Conservation (phyloP, 495 filamentous ascomycete genomes). For the Aspergillus nidulans region DNA sequence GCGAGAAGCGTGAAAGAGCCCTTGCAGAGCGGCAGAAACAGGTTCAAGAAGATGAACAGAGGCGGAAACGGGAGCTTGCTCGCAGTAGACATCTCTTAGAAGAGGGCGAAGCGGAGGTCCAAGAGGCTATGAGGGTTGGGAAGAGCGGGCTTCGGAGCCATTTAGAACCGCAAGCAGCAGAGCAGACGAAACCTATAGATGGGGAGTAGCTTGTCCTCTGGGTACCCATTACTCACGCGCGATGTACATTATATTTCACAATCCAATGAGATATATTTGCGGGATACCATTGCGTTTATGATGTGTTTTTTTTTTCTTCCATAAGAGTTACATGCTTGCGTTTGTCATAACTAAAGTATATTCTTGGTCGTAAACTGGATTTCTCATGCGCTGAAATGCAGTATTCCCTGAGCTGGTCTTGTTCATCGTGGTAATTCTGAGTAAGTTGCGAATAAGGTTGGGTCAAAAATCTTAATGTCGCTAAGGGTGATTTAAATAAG, state of each 20-base stretch:
- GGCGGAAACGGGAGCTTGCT: slow-evolving; percentile 59
- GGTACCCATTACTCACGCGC: too few species aligned
- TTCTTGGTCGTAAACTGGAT: slow-evolving; percentile 1
- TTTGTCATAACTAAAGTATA: slow-evolving; percentile 3
- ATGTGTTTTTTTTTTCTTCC: not conserved
- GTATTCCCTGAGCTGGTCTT: not conserved
- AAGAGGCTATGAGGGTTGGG: slow-evolving; percentile 70
- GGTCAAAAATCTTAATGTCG: not conserved
- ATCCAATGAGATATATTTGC: too few species aligned
- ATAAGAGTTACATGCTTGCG: slow-evolving; percentile 5
- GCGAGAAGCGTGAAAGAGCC: slow-evolving; percentile 67
- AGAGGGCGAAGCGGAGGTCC: slow-evolving; percentile 75
- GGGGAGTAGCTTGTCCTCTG: slow-evolving; percentile 16
- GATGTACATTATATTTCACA: too few species aligned
- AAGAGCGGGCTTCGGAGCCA: slow-evolving; percentile 69
- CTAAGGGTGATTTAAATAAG: slow-evolving; percentile 1
- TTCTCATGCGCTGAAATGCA: not conserved
- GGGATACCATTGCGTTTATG: not conserved
- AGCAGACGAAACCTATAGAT: slow-evolving; percentile 12
- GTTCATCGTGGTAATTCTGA: not conserved
- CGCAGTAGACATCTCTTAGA: slow-evolving; percentile 62
- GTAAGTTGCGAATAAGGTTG: not conserved
- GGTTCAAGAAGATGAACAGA: slow-evolving; percentile 71
- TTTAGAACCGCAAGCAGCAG: slow-evolving; percentile 34
- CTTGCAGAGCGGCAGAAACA: slow-evolving; percentile 67